These are phyloP conservation scores for Citrus hindsii DNA, from an alignment of 345 rosid species.

Conservation along the genomic window DNA sequence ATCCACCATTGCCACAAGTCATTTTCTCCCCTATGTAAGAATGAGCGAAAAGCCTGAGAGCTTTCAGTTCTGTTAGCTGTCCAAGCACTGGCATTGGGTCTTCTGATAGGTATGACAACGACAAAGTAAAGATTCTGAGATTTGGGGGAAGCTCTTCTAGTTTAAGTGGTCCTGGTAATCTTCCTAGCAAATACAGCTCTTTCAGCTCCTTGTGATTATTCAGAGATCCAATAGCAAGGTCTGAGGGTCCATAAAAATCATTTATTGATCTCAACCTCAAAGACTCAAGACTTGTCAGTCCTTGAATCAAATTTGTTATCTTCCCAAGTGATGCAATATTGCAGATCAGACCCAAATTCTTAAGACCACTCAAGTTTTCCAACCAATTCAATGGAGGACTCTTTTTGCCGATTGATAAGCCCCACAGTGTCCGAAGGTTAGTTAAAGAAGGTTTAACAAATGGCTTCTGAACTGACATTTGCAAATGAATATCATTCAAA, in stretches of 20 bases:
- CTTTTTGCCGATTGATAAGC: constrained; percentile 21
- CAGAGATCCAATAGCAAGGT: background rate
- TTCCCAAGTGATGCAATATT: background rate
- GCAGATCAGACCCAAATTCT: constrained; percentile 34
- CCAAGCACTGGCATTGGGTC: constrained; percentile 34
- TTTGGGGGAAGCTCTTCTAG: background rate
- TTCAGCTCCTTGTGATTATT: background rate
- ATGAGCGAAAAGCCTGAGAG: constrained; percentile 31
- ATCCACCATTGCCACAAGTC: constrained; percentile 4
- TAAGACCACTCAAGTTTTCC: constrained; percentile 7
- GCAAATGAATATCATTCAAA: constrained; percentile 16
- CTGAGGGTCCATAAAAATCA: constrained; percentile 16
- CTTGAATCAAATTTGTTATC: constrained; percentile 15
- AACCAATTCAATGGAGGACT: background rate
- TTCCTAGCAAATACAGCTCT: constrained; percentile 34
- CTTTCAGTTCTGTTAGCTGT: constrained; percentile 19
- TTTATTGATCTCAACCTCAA: constrained; percentile 34
- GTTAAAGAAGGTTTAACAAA: background rate
- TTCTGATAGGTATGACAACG: constrained; percentile 21
- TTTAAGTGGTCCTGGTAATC: background rate
- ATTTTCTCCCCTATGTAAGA: constrained; percentile 27
- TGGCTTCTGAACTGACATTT: constrained; percentile 7
- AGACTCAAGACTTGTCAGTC: constrained; percentile 12
- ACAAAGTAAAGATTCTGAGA: constrained; percentile 33
- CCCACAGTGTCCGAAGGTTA: constrained; percentile 31